Conservation (phyloP, 352 stramenopile species). For the Globisporangium apiculatum region DNA sequence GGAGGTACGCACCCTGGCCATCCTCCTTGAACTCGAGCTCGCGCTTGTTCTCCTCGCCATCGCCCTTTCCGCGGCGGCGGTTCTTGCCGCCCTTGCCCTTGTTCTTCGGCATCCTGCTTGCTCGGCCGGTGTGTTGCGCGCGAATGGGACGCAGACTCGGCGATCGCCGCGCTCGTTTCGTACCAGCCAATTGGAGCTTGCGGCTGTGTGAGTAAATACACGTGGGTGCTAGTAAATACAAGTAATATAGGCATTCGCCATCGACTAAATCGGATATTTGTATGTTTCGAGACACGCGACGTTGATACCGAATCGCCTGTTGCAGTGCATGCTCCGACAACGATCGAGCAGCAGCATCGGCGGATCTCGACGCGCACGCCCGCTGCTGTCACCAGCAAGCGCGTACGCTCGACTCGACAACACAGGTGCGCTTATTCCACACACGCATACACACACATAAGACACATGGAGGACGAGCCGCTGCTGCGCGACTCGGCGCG, state of each 20-base stretch:
- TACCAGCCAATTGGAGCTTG: background rate
- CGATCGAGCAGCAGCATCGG: no score
- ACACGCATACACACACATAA: background rate
- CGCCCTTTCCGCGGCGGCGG: constrained; percentile 96
- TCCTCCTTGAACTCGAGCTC: constrained; percentile 99
- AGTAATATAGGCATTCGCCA: background rate
- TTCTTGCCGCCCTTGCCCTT: constrained; percentile 98
- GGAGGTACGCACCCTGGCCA: constrained; percentile 83
- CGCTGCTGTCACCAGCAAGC: background rate
- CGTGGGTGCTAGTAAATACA: no score
- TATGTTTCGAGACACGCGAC: no score
- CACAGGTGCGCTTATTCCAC: no score
- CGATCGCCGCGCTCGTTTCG: background rate
- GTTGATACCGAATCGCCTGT: no score
- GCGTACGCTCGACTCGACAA: no score
- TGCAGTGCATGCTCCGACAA: no score
- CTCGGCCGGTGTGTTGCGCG: background rate
- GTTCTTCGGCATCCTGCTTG: constrained; percentile 72
- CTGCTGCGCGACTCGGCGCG: background rate
- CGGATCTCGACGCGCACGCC: no score
- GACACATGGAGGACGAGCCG: background rate
- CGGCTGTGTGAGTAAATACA: background rate
- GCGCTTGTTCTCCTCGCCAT: constrained; percentile 98
- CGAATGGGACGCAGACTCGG: background rate
- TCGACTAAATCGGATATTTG: background rate